phyloP scores from a whole-genome alignment of 805 yeast genomes.

The Hanseniaspora vineae region DNA sequence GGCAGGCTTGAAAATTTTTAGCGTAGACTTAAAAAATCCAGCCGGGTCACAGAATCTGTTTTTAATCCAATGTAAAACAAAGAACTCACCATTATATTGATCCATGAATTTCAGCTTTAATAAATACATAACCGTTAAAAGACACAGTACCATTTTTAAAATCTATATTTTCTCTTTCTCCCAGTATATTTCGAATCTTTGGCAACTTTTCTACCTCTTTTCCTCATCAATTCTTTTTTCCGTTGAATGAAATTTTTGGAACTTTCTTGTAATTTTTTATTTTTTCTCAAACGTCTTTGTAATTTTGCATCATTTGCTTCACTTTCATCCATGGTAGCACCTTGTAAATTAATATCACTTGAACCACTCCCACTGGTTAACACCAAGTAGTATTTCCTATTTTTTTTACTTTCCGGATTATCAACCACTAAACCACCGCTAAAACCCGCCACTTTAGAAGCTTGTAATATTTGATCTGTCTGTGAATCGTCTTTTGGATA shows the following conservation, averaged over 20 bases:
- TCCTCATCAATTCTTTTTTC: slow-evolving; percentile 87
- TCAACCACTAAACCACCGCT: slow-evolving; percentile 93
- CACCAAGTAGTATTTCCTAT: slow-evolving; percentile 82
- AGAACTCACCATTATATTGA: too few species aligned
- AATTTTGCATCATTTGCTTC: not conserved
- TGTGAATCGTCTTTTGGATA: slow-evolving; percentile 88
- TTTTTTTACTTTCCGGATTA: slow-evolving; percentile 84
- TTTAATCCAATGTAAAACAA: too few species aligned
- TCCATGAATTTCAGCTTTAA: too few species aligned
- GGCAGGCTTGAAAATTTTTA: too few species aligned
- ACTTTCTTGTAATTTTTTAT: slow-evolving; percentile 42
- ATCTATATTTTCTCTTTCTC: slow-evolving; percentile 59
- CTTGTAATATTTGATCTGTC: slow-evolving; percentile 57
- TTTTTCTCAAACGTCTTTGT: slow-evolving; percentile 7
- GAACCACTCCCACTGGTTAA: slow-evolving; percentile 61
- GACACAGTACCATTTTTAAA: too few species aligned
- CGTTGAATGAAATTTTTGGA: slow-evolving; percentile 72
- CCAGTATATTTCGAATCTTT: slow-evolving; percentile 86
- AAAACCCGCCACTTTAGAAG: slow-evolving; percentile 91
- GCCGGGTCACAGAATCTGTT: too few species aligned
- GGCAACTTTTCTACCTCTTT: slow-evolving; percentile 83
- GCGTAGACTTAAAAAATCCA: too few species aligned
- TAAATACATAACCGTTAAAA: too few species aligned
- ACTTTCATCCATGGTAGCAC: slow-evolving; percentile 27
- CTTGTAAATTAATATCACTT: slow-evolving; percentile 60